Base-by-base conservation (phyloP, 164 flowering plant species). In the Platanus orientalis region DNA sequence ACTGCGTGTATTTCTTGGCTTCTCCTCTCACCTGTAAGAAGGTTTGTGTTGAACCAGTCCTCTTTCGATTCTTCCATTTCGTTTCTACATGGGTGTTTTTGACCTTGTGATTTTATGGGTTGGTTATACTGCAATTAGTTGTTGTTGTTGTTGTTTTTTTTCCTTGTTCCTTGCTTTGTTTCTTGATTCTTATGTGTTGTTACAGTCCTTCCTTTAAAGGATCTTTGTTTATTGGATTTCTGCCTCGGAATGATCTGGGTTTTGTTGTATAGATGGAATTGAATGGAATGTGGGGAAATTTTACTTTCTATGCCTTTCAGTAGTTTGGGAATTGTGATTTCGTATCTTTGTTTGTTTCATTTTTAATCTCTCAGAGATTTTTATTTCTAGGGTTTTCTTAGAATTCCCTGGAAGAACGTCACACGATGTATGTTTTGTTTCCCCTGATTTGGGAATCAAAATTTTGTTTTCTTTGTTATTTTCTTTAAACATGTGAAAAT, bases 21-120 rank as follows among this genome's bases (percentile, higher is more conserved):
- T 85, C 96, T n/a, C 96, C 93, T n/a, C 83, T 89, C 73, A 89
- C 96, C 36, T 89, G 96, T 84, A 84, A 81, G 69, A 89, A 89
- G 93, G 96, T 84, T 61, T 21, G 61, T 28, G 4, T 34, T 16
- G 6, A 10, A 11, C 4, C 1, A 21, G 11, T 23, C 49, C 17
- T 53, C 3, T 59, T 49, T 50, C 27, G 39, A 24, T 39, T 58
- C 50, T 45, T 32, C 21, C 30, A 28, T 61, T 27, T 62, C 12
- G 19, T 62, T 54, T 12, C 21, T 29, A 49, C 20, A 16, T 10
- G 29, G 25, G 51, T n/a, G 23, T 25, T 44, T 3, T 2, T 25
- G 2, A n/a, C 40, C 36, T 42, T 53, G 11, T 45, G 21, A 12
- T 45, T 19, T 2, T 45, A 45, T 16, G 4, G 19, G 20, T 45